These are phyloP conservation scores for Raffaelea ambrosiae DNA, from an alignment of 2,329 filamentous ascomycete species.

Conservation along the genomic window DNA sequence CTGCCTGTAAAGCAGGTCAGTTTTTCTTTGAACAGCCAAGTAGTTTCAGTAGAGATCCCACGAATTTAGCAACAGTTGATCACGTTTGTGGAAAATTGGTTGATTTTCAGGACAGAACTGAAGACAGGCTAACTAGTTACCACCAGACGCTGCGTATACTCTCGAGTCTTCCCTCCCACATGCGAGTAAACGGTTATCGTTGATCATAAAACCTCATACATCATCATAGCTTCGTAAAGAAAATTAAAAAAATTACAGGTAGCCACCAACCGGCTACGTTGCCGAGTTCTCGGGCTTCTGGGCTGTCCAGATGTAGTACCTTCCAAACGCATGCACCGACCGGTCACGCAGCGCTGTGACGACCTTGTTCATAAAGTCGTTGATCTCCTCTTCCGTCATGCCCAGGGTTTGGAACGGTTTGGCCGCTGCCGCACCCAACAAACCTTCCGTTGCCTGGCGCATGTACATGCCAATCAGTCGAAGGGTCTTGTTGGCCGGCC, in stretches of 20 bases:
- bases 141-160: no score
- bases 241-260: no score
- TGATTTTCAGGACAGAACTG: no score
- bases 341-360: slow-evolving; percentile 29
- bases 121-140: no score
- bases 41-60: no score
- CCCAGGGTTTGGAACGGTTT: slow-evolving; percentile 13
- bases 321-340: slow-evolving; percentile 4
- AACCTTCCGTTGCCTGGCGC: slow-evolving; percentile 16
- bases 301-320: slow-evolving; percentile 11
- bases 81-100: no score
- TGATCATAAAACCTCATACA: neutral
- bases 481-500: slow-evolving; percentile 33
- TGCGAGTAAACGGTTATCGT: no score
- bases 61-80: no score
- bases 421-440: slow-evolving; percentile 12
- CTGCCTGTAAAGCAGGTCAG: no score
- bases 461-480: slow-evolving; percentile 27
- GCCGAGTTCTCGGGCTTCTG: slow-evolving; percentile 9
- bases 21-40: no score
- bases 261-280: no score
- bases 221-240: neutral
- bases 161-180: no score
- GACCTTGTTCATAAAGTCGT: slow-evolving; percentile 26
- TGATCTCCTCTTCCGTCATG: slow-evolving; percentile 36